A percentile compares a stretch with the other conserved stretches of the same genome.
Evolutionary conservation across 2,329 filamentous ascomycete genomes (phyloP).

Genomic region (Fusarium pseudocircinatum): DNA sequence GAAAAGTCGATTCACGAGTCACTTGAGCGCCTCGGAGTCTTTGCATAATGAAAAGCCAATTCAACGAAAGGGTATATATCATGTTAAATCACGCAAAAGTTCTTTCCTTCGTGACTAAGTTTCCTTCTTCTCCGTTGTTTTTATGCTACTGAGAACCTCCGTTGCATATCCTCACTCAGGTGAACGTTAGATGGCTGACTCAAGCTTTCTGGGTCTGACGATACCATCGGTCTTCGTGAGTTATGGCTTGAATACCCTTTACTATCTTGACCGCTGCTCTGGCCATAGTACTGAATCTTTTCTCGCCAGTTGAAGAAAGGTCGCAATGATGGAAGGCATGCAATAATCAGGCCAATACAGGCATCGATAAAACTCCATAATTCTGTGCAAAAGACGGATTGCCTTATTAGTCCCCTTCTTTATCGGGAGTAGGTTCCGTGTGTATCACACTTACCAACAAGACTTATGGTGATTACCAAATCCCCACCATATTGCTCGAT

Average conservation of each 20-base stretch:
- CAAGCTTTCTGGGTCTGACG: background rate
- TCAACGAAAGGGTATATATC: background rate
- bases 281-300: background rate
- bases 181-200: background rate
- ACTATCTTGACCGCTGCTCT: background rate
- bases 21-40: no score
- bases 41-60: background rate
- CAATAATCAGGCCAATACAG: conserved; percentile 9
- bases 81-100: background rate
- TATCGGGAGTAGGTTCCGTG: rapidly evolving
- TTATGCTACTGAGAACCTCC: background rate
- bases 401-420: background rate
- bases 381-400: background rate
- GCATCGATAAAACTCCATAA: conserved; percentile 16
- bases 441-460: background rate
- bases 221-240: background rate
- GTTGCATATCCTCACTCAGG: background rate
- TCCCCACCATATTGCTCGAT: background rate
- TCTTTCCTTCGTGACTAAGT: background rate
- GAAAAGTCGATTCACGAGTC: rapidly evolving
- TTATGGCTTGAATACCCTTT: background rate
- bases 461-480: background rate
- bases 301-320: conserved; percentile 10
- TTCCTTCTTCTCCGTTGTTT: no score
- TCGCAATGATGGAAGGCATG: conserved; percentile 11